Evolutionary conservation across 768 basidiomycete genomes (phyloP), one percentile per base, ranked within the genome.

Genomic region (Boletus rufocinnamomeus): DNA sequence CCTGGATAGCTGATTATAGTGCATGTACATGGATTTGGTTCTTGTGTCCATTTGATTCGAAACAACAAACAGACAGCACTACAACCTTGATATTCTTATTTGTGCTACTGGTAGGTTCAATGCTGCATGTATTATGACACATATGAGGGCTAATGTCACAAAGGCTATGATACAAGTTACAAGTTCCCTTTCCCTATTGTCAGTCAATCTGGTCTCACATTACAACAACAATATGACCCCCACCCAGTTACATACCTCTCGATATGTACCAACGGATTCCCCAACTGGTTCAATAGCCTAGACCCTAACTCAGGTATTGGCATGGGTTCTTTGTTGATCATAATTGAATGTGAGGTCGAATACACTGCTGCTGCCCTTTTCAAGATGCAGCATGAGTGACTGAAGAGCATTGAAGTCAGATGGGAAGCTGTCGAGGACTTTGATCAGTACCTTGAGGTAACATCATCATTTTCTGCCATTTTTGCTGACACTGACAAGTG

Each of bases 371-470:
- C 75, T 19, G 85, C 78, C 3, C 78, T 84, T 13, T 63, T 76
- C 63, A 89, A 89, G 74, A 65, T 88, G 69, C 84, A 86, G 66
- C 73, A 82, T 14, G 87, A 89, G 73, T 74, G 82, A 23, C 58
- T 86, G 68, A 84, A 82, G 72, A 83, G 82, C 50, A 83, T 88
- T 30, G 83, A 86, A 54, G 79, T 80, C 17, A 85, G 84, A 70
- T 63, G 65, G 21, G 80, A 81, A 63, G 87, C 88, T 1, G 82
- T 86, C 25, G 73, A 78, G 28, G 87, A 87, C 52, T 88, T 83
- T 65, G 83, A 86, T 69, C 75, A 78, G 56, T 84, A 85, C 68
- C 63, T 86, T 27, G 82, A 84, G 69, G 83, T 83, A 58, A 57
- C 3, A 4, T 25, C 17, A 19, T 16, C 13, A 9, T 8, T n/a